A percentile compares a stretch with the other conserved stretches of the same genome.
phyloP scores from a whole-genome alignment of 495 filamentous ascomycete species.

The Aspergillus bertholletiae region DNA sequence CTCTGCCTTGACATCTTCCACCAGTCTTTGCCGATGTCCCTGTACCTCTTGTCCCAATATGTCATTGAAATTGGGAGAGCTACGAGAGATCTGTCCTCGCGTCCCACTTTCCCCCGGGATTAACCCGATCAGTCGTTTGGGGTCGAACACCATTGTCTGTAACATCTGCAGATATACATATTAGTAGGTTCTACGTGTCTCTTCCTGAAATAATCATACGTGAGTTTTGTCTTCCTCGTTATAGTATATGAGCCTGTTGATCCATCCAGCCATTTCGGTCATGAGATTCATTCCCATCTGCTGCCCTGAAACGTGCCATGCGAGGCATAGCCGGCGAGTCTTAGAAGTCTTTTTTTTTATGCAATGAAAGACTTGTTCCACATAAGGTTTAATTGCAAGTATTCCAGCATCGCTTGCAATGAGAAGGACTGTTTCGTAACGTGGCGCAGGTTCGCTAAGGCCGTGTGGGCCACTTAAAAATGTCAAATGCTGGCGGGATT shows the following conservation, averaged over 20 bases:
- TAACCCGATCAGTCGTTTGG: neutral
- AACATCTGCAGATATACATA: neutral
- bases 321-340: neutral
- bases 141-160: neutral
- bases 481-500: neutral
- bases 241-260: neutral
- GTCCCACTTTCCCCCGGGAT: neutral
- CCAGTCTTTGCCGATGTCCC: neutral
- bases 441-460: neutral
- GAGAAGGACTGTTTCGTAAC: neutral
- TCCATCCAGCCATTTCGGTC: neutral
- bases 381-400: neutral
- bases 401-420: neutral
- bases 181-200: neutral
- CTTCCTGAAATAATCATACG: neutral
- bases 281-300: neutral
- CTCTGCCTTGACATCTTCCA: neutral
- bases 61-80: neutral
- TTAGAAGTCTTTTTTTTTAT: neutral
- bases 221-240: neutral
- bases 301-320: neutral
- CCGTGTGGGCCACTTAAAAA: neutral
- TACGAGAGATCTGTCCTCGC: neutral
- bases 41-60: neutral
- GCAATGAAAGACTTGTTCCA: too few relatives aligned